Conservation (phyloP, 768 basidiomycete genomes). For the Pleurotus sapidus region DNA sequence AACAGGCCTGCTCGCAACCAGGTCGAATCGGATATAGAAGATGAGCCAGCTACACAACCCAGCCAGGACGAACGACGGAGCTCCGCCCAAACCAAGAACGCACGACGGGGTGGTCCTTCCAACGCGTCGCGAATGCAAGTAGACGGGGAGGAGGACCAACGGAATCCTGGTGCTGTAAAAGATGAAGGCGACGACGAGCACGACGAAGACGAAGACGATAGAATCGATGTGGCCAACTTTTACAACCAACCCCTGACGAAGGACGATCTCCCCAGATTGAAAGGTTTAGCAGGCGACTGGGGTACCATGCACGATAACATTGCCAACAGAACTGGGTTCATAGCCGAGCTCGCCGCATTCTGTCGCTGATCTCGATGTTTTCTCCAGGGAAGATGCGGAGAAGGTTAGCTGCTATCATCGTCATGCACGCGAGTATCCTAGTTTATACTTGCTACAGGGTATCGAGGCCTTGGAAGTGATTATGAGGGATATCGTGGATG, state of each 20-base stretch:
- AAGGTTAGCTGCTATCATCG: background rate
- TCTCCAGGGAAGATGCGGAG: background rate
- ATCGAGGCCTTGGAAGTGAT: conserved; percentile 59
- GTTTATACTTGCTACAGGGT: conserved; percentile 31
- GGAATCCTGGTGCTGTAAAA: too few species aligned
- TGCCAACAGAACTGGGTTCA: conserved; percentile 37
- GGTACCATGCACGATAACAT: conserved; percentile 46
- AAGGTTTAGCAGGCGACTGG: conserved; percentile 66
- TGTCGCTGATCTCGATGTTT: conserved; percentile 46
- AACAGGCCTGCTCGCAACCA: conserved; percentile 36
- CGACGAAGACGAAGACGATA: conserved; percentile 47
- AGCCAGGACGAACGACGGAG: conserved; percentile 29
- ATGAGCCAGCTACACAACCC: conserved; percentile 36
- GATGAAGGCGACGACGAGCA: conserved; percentile 22
- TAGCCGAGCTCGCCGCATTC: conserved; percentile 53
- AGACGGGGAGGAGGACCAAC: conserved; percentile 17
- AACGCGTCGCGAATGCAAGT: conserved; percentile 13
- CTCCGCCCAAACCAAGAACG: conserved; percentile 31
- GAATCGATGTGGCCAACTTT: conserved; percentile 62
- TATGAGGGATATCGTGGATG: conserved; percentile 70
- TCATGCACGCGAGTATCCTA: background rate
- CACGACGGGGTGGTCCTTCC: conserved; percentile 18
- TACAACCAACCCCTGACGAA: conserved; percentile 63
- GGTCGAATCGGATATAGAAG: conserved; percentile 62
- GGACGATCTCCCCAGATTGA: conserved; percentile 48